Evolutionary conservation across 768 basidiomycete species (phyloP), one percentile per base, ranked within the genome.

Genomic region (Boletus reticuloceps): DNA sequence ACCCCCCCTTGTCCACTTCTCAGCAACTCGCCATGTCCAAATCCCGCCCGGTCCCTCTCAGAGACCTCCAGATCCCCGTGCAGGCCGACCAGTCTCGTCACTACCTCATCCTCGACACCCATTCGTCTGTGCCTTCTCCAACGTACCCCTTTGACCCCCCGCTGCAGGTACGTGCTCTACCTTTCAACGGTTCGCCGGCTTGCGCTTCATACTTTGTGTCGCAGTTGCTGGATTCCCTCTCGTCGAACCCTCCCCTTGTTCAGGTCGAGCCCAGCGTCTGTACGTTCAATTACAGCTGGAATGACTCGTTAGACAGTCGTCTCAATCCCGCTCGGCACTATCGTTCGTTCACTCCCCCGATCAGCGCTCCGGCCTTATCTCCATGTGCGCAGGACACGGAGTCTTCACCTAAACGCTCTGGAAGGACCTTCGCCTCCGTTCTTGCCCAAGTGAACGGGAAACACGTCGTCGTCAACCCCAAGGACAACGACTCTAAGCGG

Each of bases 391-490:
- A 14, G 31, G 45, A 49, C 44, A n/a, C 51, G 38, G 55, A 51
- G 11, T 12, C 43, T 39, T 34, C 58, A n/a, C 64, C 50, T 34
- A 64, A 66, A 50, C 68, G 58, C 40, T 58, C 58, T 9, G 59
- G 54, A 44, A 51, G 22, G 3, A 22, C 22, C 22, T 64, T 61
- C 46, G 47, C 54, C 29, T 61, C 60, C 27, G 53, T 58, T 40
- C 57, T 65, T 25, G 45, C 54, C 31, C 44, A 55, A 29, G 51
- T 56, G 51, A 51, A 60, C 40, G 53, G 56, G 20, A 53, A 50
- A 32, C 57, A 53, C 50, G 50, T 50, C 52, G 47, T 62, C 39
- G 58, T 53, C 47, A 34, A 51, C 38, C 48, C 27, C 19, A 39
- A 43, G 32, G 45, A 27, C 49, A 36, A 43, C 44, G 31, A 43